phyloP scores from a whole-genome alignment of 208 protist species.

The Leptomonas seymouri region DNA sequence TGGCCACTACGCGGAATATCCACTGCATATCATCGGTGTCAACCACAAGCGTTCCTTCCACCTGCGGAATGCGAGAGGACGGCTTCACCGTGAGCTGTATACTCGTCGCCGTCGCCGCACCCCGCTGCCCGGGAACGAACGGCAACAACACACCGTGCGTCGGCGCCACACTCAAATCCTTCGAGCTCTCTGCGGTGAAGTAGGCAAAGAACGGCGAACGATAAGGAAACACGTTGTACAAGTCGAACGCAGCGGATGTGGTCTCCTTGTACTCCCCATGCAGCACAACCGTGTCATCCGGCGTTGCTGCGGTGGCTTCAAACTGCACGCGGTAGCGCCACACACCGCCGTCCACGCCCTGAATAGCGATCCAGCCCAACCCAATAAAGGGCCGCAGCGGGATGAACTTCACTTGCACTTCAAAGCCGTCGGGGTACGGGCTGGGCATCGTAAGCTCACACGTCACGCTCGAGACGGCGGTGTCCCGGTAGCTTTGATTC shows the following conservation, averaged over 20 bases:
- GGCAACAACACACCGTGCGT: conserved; percentile 78
- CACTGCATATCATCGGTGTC: conserved; percentile 95
- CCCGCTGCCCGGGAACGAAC: conserved; percentile 61
- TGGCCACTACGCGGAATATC: conserved; percentile 85
- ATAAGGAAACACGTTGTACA: conserved; percentile 90
- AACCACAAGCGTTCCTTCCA: conserved; percentile 84
- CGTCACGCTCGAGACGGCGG: conserved; percentile 41
- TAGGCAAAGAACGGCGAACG: conserved; percentile 84
- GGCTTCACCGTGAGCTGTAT: conserved; percentile 65
- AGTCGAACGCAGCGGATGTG: conserved; percentile 70
- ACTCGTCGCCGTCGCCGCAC: conserved; percentile 36
- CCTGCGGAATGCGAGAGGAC: conserved; percentile 66
- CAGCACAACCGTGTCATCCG: conserved; percentile 88
- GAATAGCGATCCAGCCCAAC: conserved; percentile 69
- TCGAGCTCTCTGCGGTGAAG: conserved; percentile 86
- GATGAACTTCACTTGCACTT: conserved; percentile 60
- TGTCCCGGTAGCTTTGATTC: conserved; percentile 47
- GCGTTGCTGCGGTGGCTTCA: conserved; percentile 70
- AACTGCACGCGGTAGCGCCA: conserved; percentile 87
- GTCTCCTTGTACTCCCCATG: conserved; percentile 56
- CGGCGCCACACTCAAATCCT: conserved; percentile 78
- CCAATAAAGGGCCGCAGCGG: conserved; percentile 83
- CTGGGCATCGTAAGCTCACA: conserved; percentile 36
- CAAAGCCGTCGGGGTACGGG: conserved; percentile 39
- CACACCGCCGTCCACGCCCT: conserved; percentile 51